phyloP scores from a whole-genome alignment of 164 flowering plant genomes.

The Warburgia ugandensis region DNA sequence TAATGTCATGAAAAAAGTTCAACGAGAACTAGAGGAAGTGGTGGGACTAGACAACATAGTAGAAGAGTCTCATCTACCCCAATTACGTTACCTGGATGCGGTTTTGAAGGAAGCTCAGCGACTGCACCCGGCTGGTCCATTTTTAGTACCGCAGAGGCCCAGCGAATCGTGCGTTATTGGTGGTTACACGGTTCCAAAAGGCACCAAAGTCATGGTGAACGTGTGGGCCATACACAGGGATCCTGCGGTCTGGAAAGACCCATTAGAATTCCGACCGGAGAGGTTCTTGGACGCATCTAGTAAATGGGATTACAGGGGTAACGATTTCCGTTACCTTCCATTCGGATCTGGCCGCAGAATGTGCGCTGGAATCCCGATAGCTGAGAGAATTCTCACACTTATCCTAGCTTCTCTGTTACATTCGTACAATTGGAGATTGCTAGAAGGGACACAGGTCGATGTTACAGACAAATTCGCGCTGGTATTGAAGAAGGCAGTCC shows the following conservation, averaged over 20 bases:
- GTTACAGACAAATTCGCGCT: slow-evolving; percentile 58
- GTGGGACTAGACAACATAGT: slow-evolving; percentile 28
- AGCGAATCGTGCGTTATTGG: slow-evolving; percentile 36
- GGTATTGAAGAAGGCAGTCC: slow-evolving; percentile 42
- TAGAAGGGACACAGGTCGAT: slow-evolving; percentile 32
- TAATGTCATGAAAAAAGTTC: slow-evolving; percentile 23
- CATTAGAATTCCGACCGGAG: slow-evolving; percentile 7
- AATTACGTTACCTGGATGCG: slow-evolving; percentile 29
- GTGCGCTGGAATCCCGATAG: slow-evolving; percentile 64
- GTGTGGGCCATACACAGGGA: slow-evolving; percentile 72
- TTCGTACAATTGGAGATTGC: slow-evolving; percentile 55
- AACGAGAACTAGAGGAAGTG: slow-evolving; percentile 27
- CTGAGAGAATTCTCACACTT: slow-evolving; percentile 49
- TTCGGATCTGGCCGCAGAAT: slow-evolving; percentile 78
- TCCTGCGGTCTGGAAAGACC: slow-evolving; percentile 23
- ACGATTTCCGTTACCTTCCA: slow-evolving; percentile 55
- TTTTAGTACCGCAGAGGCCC: slow-evolving; percentile 53
- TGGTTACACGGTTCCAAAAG: slow-evolving; percentile 49
- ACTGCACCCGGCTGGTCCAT: slow-evolving; percentile 39
- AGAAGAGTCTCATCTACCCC: slow-evolving; percentile 36
- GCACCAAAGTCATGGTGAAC: slow-evolving; percentile 47
- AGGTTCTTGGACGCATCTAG: slow-evolving; percentile 29
- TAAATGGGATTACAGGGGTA: slow-evolving; percentile 44
- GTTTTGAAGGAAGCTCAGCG: slow-evolving; percentile 41
- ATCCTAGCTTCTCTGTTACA: slow-evolving; percentile 50